A percentile compares a stretch with the other conserved stretches of the same genome.
Conservation (phyloP, 257 asterid species). For the Solanum neorickii region DNA sequence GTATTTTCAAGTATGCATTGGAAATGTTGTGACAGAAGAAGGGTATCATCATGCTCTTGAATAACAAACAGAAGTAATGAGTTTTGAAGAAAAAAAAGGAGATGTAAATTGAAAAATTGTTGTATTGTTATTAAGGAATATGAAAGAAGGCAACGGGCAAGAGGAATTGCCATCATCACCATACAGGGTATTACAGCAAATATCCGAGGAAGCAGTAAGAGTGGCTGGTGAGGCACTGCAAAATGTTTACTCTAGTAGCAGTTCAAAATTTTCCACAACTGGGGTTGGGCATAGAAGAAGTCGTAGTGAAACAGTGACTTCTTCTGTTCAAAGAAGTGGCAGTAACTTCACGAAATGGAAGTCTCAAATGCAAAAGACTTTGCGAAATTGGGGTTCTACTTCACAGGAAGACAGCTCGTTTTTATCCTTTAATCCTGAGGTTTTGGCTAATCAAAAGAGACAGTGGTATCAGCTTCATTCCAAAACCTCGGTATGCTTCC, state of each 20-base stretch:
- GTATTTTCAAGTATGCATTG: not conserved
- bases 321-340: slow-evolving; percentile 30
- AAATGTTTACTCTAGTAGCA: slow-evolving; percentile 18
- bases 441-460: slow-evolving; percentile 83
- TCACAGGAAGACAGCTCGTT: slow-evolving; percentile 25
- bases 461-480: slow-evolving; percentile 88
- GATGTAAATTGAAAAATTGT: not conserved
- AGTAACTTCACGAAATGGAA: slow-evolving; percentile 45
- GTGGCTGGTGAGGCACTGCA: slow-evolving; percentile 45
- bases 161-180: slow-evolving; percentile 52
- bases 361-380: slow-evolving; percentile 56
- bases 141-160: slow-evolving; percentile 20
- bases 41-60: slow-evolving; percentile 5
- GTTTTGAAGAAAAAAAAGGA: not conserved
- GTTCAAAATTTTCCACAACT: slow-evolving; percentile 5
- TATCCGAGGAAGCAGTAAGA: slow-evolving; percentile 50
- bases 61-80: not conserved
- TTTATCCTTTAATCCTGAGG: slow-evolving; percentile 72
- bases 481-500: slow-evolving; percentile 48
- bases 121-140: slow-evolving; percentile 22
- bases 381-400: slow-evolving; percentile 41
- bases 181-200: slow-evolving; percentile 36
- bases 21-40: not conserved
- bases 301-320: slow-evolving; percentile 43
- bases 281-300: slow-evolving; percentile 50